Conservation (phyloP, 306 rosid genomes). For the Acacia acuminata region DNA sequence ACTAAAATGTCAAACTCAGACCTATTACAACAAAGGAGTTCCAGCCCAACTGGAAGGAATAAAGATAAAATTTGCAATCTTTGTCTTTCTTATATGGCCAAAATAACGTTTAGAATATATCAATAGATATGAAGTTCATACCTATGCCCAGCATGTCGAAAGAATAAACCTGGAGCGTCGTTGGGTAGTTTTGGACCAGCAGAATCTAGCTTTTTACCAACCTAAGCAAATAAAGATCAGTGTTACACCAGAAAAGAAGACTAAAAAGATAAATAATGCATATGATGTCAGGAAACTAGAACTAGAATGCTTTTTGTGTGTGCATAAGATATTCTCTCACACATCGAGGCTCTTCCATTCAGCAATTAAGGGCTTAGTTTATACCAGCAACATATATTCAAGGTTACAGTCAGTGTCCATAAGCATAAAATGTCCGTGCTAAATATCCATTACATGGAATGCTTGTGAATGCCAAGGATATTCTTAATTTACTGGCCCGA, state of each 20-base stretch:
- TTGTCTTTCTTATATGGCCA: slow-evolving; percentile 22
- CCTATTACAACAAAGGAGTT: too few species aligned
- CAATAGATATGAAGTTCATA: neutral
- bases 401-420: neutral
- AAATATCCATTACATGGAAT: neutral
- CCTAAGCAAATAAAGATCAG: slow-evolving; percentile 36
- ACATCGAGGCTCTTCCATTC: neutral
- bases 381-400: slow-evolving; percentile 5
- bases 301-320: neutral
- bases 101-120: neutral
- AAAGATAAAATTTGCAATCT: slow-evolving; percentile 3
- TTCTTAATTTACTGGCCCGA: neutral
- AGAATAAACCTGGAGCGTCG: slow-evolving; percentile 49
- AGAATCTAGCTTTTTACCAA: slow-evolving; percentile 42
- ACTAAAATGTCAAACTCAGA: too few species aligned
- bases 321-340: neutral
- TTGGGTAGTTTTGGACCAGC: slow-evolving; percentile 28
- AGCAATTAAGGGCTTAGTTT: neutral
- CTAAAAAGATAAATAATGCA: neutral
- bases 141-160: slow-evolving; percentile 63
- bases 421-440: neutral
- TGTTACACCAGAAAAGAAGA: neutral
- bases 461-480: neutral
- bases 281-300: neutral
- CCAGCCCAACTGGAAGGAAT: slow-evolving; percentile 14